Base-by-base conservation (phyloP, 2,329 filamentous ascomycete genomes). In the Ascochyta viciae-villosae region DNA sequence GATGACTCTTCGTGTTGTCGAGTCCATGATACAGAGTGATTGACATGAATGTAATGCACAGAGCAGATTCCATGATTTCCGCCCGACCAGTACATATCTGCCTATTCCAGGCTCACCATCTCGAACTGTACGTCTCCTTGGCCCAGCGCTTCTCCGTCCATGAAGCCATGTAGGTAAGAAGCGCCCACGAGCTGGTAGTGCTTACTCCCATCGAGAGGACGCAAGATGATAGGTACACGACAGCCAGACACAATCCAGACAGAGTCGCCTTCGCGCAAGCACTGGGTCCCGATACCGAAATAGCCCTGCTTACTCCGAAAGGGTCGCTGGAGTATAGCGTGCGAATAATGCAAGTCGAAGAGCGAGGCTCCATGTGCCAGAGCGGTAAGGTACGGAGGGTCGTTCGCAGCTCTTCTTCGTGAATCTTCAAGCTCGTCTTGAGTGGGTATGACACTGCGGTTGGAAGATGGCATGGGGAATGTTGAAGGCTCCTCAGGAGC, bases 221-320 rank as follows among this genome's bases (percentile, higher is more conserved):
- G 57, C 7, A 65, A 24, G 2, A 65, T 54, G 39, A 67, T 24
- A 10, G 62, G 61, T n/a, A 66, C 57, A 8, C 54, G 58, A 34
- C 54, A 63, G 6, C 65, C 60, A 26, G 60, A 48, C 15, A 57
- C 55, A 19, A 65, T 46, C 60, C 60, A 64, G 15, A 64, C 42
- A 23, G 45, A 50, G 16, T 64, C 61, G 13, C 42, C 54, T 40
- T 58, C 38, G 3, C 54, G 38, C 33, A 67, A 24, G 33, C 58
- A 60, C 31, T 61, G 58, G 16, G 61, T 56, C 5, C 54, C 60
- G 8, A 67, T 53, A 6, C 63, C 60, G 16, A 67, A 55, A 19
- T 57, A 57, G 16, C 58, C 55, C 15, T 57, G 24, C 24, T 48
- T 50, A 3, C 60, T 65, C 9, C 56, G 50, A 27, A 61, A 65